Evolutionary conservation across 768 basidiomycete genomes (phyloP).

Genomic region (Trametes punicea): DNA sequence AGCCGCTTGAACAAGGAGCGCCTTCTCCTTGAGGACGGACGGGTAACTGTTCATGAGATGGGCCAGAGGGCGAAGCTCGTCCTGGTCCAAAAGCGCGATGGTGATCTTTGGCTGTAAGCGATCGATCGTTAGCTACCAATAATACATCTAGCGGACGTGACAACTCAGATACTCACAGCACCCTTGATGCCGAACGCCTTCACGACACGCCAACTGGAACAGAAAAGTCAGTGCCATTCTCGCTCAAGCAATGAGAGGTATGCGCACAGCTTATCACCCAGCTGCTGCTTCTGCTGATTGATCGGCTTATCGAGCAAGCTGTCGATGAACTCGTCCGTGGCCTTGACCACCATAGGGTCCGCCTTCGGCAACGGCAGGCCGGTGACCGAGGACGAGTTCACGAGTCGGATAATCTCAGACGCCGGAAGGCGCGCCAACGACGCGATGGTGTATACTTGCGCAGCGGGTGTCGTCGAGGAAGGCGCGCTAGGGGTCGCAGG

Average conservation of each 20-base stretch:
- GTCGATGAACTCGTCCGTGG: slow-evolving; percentile 82
- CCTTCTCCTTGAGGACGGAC: slow-evolving; percentile 78
- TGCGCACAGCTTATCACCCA: slow-evolving; percentile 26
- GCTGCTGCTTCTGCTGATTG: slow-evolving; percentile 38
- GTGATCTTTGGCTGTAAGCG: slow-evolving; percentile 71
- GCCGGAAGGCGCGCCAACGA: slow-evolving; percentile 74
- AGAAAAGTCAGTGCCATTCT: not conserved
- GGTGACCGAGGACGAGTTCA: slow-evolving; percentile 41
- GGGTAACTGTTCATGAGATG: slow-evolving; percentile 89
- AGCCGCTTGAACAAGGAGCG: slow-evolving; percentile 28
- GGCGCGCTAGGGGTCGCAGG: slow-evolving; percentile 55
- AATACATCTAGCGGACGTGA: not conserved
- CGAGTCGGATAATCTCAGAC: slow-evolving; percentile 67
- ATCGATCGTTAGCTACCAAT: slow-evolving; percentile 3
- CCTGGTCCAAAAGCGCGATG: slow-evolving; percentile 77
- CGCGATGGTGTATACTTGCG: slow-evolving; percentile 54
- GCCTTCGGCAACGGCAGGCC: slow-evolving; percentile 63
- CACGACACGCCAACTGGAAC: slow-evolving; percentile 45
- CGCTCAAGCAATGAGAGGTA: slow-evolving; percentile 5
- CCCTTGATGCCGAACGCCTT: slow-evolving; percentile 82
- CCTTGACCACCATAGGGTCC: slow-evolving; percentile 63
- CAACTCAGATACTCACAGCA: slow-evolving; percentile 47
- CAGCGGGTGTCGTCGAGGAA: slow-evolving; percentile 15
- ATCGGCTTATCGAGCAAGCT: slow-evolving; percentile 71
- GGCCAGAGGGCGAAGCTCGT: slow-evolving; percentile 79